A percentile compares a stretch with the other conserved stretches of the same genome.
phyloP scores from a whole-genome alignment of 2,329 filamentous ascomycete genomes.

The Fusarium tuaranense region DNA sequence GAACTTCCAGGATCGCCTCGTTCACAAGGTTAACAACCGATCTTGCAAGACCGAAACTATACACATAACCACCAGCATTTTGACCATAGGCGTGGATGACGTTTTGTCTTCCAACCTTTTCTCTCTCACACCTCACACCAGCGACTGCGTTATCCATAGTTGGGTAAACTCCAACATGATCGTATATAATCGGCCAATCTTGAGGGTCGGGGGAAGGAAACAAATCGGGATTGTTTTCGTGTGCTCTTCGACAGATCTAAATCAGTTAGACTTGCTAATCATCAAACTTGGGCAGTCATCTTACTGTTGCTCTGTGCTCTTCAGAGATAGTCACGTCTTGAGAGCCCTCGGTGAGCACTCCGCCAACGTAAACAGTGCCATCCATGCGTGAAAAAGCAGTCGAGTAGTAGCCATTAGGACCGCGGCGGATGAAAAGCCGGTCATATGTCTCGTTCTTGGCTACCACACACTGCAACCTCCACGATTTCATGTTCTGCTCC shows the following conservation, averaged over 20 bases:
- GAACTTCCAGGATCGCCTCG: slow-evolving; percentile 1
- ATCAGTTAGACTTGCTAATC: neutral
- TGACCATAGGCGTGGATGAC: slow-evolving; percentile 36
- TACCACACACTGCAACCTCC: neutral
- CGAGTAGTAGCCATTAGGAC: neutral
- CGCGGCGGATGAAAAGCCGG: neutral
- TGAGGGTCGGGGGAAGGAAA: neutral
- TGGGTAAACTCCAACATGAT: neutral
- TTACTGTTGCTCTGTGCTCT: neutral
- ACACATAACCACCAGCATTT: slow-evolving; percentile 36
- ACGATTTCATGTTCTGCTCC: neutral
- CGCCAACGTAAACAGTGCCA: neutral
- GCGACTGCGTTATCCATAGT: neutral
- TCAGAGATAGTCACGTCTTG: neutral
- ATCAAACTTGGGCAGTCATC: neutral
- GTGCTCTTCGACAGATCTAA: neutral
- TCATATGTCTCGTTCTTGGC: neutral
- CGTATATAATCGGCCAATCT: neutral
- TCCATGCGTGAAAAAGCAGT: neutral
- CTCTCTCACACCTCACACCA: neutral
- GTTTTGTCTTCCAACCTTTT: slow-evolving; percentile 18
- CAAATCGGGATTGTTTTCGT: neutral
- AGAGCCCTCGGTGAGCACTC: neutral
- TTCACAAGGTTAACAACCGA: slow-evolving; percentile 4
- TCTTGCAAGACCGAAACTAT: slow-evolving; percentile 33